Percentiles rank a stretch among this genome's conserved stretches.
phyloP scores from a whole-genome alignment of 768 basidiomycete genomes.

The Xerocomus potaroensis region DNA sequence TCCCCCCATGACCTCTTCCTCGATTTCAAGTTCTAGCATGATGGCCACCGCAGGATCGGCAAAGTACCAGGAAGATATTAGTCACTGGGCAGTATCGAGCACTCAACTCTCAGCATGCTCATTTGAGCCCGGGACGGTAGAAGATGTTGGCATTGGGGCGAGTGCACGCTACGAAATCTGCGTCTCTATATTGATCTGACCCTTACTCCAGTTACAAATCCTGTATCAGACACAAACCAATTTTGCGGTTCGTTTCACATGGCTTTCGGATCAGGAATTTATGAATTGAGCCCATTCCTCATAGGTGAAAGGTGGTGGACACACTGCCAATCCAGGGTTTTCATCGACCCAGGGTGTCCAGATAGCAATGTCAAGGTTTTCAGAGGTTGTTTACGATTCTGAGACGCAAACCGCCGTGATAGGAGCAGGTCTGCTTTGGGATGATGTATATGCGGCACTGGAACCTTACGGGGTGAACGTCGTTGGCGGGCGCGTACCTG shows the following conservation, averaged over 20 bases:
- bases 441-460: constrained; percentile 54
- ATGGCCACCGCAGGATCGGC: constrained; percentile 4
- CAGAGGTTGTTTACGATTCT: constrained; percentile 35
- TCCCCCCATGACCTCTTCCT: too few species aligned
- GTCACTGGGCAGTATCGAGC: constrained; percentile 52
- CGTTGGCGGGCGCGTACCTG: constrained; percentile 49
- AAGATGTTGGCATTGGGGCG: constrained; percentile 50
- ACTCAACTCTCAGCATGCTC: constrained; percentile 44
- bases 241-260: constrained; percentile 17
- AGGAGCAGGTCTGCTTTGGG: constrained; percentile 51
- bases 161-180: neutral
- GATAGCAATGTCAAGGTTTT: constrained; percentile 50
- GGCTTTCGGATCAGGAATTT: too few species aligned
- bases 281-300: too few species aligned
- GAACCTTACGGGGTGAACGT: constrained; percentile 48
- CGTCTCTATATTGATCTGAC: neutral
- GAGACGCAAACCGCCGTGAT: constrained; percentile 35
- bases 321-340: constrained; percentile 48
- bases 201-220: constrained; percentile 6
- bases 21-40: neutral
- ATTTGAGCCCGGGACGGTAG: constrained; percentile 52
- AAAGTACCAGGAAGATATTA: constrained; percentile 40
- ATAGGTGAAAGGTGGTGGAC: constrained; percentile 62
- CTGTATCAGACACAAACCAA: constrained; percentile 42
- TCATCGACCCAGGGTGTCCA: constrained; percentile 56